Evolutionary conservation across 352 stramenopile species (phyloP), one percentile per base, ranked within the genome.

Genomic region (Phytophthora crassamura): DNA sequence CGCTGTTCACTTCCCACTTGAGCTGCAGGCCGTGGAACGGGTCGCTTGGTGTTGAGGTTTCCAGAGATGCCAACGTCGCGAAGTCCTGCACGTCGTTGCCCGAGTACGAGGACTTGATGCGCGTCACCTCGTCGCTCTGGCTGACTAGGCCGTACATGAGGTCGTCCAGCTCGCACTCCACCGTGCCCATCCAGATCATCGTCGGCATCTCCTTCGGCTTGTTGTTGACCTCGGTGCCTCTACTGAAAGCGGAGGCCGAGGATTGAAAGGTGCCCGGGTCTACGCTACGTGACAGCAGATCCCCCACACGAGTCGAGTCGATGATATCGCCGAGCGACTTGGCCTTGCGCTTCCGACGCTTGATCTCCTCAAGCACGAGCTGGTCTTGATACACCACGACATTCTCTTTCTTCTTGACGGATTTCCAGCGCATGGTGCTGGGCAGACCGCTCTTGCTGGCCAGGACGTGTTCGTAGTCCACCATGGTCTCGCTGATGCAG

Each of bases 61-160:
- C 45, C 7, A 78, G 25, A 0, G 58, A 59, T 7, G 67, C 67
- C 0, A 79, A 33, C 10, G 67, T 70, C 11, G 71, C 57, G 8
- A 72, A 75, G 35, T 76, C 67, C 11, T 74, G 53, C 8, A 73
- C 52, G 22, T 64, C 45, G 30, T 64, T 64, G 11, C 67, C 59
- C 2, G 62, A 59, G 45, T 79, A 76, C 22, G 71, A 76, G 1
- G 62, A 51, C 30, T 74, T 74, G 45, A 79, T 71, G 10, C 46
- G 54, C 15, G 59, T 64, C 45, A 75, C 61, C 25, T 70, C 51
- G 18, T 75, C 70, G 33, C 34, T 78, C 47, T 75, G 62, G 30
- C 55, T 78, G 5, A 73, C 62, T 4, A 74, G 47, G 15, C 66
- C 71, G 39, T 78, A 78, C 71, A 78, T 73, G 47, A 78, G 36